A percentile compares a stretch with the other conserved stretches of the same genome.
phyloP scores from a whole-genome alignment of 768 basidiomycete species.

The Tephrocybe sp. region DNA sequence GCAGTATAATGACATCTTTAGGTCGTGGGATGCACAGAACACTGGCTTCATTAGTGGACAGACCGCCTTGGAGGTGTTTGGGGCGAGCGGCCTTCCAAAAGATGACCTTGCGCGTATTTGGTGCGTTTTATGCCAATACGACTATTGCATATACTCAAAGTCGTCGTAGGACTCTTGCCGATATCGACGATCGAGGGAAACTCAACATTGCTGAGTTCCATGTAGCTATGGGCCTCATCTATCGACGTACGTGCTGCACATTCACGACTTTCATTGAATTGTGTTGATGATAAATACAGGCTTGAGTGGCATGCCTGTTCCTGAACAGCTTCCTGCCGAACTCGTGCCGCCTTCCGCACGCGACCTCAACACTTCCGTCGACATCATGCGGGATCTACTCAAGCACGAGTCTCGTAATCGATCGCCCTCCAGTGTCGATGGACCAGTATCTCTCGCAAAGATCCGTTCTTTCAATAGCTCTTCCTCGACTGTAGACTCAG shows the following conservation, averaged over 20 bases:
- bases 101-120: slow-evolving; percentile 94
- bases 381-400: slow-evolving; percentile 85
- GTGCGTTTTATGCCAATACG: slow-evolving; percentile 41
- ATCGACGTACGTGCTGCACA: slow-evolving; percentile 69
- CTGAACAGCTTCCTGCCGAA: slow-evolving; percentile 83
- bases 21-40: slow-evolving; percentile 87
- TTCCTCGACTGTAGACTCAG: slow-evolving; percentile 51
- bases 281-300: slow-evolving; percentile 41
- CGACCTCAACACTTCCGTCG: slow-evolving; percentile 87
- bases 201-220: slow-evolving; percentile 96
- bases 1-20: slow-evolving; percentile 93
- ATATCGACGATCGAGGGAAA: slow-evolving; percentile 92
- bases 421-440: slow-evolving; percentile 53
- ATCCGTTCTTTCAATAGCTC: slow-evolving; percentile 69
- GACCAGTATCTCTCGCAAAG: slow-evolving; percentile 61
- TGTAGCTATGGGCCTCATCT: slow-evolving; percentile 98
- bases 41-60: slow-evolving; percentile 86
- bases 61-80: slow-evolving; percentile 90
- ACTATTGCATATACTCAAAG: slow-evolving; percentile 2
- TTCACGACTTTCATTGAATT: background rate
- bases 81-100: slow-evolving; percentile 84
- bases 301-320: slow-evolving; percentile 90
- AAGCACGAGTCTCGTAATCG: slow-evolving; percentile 81
- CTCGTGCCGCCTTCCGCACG: slow-evolving; percentile 89
- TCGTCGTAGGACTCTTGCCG: slow-evolving; percentile 78